Conservation (phyloP, 2,329 filamentous ascomycete genomes). For the Onygenales sp. region DNA sequence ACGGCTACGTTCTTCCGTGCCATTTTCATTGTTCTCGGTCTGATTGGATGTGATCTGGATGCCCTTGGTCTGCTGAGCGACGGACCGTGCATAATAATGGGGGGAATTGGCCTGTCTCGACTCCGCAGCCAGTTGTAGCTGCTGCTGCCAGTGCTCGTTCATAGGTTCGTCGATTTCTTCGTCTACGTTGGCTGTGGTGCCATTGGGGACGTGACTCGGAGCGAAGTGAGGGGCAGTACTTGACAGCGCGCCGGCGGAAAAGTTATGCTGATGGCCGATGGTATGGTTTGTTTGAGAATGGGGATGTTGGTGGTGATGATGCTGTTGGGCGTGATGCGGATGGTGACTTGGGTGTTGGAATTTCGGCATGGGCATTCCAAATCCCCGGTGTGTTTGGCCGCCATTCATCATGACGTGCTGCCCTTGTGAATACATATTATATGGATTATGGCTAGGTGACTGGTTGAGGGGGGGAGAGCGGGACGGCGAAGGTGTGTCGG, state of each 20-base stretch:
- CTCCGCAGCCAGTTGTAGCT: slow-evolving; percentile 70
- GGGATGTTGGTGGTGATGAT: slow-evolving; percentile 31
- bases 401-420: slow-evolving; percentile 44
- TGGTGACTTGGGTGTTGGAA: slow-evolving; percentile 39
- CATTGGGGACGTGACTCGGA: slow-evolving; percentile 50
- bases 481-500: slow-evolving; percentile 40
- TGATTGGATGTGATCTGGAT: slow-evolving; percentile 39
- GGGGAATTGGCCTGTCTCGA: slow-evolving; percentile 59
- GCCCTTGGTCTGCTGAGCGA: slow-evolving; percentile 38
- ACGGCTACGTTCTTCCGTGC: slow-evolving; percentile 52
- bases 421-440: slow-evolving; percentile 39
- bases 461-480: slow-evolving; percentile 37
- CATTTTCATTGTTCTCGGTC: slow-evolving; percentile 38
- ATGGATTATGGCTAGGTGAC: slow-evolving; percentile 32
- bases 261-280: slow-evolving; percentile 42
- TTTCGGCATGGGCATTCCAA: slow-evolving; percentile 41
- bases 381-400: slow-evolving; percentile 38
- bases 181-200: slow-evolving; percentile 46
- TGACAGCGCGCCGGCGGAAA: slow-evolving; percentile 37
- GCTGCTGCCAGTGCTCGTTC: slow-evolving; percentile 75
- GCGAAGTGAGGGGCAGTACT: slow-evolving; percentile 48
- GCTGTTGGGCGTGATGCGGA: slow-evolving; percentile 32
- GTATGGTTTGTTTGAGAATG: slow-evolving; percentile 34
- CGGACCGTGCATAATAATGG: slow-evolving; percentile 55
- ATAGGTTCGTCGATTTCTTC: slow-evolving; percentile 49